Evolutionary conservation across 495 filamentous ascomycete species (phyloP).

Genomic region (Parathielavia hyrcaniae): DNA sequence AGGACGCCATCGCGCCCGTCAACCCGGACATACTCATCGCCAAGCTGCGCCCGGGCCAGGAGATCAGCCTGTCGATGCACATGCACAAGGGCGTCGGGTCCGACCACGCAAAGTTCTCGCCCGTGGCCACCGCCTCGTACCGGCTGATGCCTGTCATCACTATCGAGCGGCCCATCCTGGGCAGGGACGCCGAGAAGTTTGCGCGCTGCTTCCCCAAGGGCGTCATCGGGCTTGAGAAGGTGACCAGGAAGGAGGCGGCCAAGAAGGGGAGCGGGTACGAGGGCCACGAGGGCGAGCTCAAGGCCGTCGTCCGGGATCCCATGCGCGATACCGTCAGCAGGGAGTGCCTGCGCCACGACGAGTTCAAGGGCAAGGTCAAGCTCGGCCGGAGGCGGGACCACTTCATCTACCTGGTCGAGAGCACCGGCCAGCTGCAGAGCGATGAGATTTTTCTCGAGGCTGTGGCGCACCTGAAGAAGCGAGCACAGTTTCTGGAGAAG

Average conservation of each 20-base stretch:
- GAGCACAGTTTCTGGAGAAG: slow-evolving; percentile 45
- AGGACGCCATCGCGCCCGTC: slow-evolving; percentile 61
- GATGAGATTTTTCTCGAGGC: slow-evolving; percentile 86
- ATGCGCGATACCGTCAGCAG: slow-evolving; percentile 87
- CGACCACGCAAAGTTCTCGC: slow-evolving; percentile 97
- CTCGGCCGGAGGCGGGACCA: slow-evolving; percentile 85
- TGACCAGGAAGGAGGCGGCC: slow-evolving; percentile 60
- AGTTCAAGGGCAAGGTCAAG: slow-evolving; percentile 93
- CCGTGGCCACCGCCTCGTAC: slow-evolving; percentile 91
- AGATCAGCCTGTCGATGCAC: slow-evolving; percentile 74
- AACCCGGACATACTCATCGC: slow-evolving; percentile 92
- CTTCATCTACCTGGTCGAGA: slow-evolving; percentile 95
- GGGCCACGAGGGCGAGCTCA: slow-evolving; percentile 65
- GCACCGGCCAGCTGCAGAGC: slow-evolving; percentile 85
- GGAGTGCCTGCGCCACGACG: slow-evolving; percentile 83
- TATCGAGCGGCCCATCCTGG: slow-evolving; percentile 75
- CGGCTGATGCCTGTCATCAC: slow-evolving; percentile 80
- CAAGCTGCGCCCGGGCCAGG: slow-evolving; percentile 88
- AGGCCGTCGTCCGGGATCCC: slow-evolving; percentile 80
- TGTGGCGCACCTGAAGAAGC: slow-evolving; percentile 74
- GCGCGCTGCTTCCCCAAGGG: slow-evolving; percentile 81
- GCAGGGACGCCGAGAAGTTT: slow-evolving; percentile 82
- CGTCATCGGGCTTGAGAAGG: slow-evolving; percentile 72
- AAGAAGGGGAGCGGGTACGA: slow-evolving; percentile 59
- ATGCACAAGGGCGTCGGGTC: slow-evolving; percentile 88